A percentile compares a stretch with the other conserved stretches of the same genome.
These are phyloP conservation scores for Ehretia macrophylla DNA, from an alignment of 257 asterid species.

Conservation along the genomic window DNA sequence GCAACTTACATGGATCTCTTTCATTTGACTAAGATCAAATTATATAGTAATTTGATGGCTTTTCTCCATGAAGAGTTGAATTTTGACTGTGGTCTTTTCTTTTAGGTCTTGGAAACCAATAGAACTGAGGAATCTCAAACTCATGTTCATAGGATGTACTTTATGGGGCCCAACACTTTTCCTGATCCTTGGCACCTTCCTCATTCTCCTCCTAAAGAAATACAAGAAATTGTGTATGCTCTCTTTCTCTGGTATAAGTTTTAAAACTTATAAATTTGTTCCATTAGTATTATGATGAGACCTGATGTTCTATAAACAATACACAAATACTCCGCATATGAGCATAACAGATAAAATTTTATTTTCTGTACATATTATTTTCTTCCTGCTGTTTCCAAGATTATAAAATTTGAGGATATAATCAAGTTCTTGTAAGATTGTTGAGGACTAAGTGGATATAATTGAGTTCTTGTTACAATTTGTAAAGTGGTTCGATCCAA, in stretches of 20 bases:
- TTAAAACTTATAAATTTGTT: not conserved
- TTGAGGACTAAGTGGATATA: not conserved
- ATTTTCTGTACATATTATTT: not conserved
- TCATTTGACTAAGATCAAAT: not conserved
- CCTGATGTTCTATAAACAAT: not conserved
- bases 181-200: constrained; percentile 87
- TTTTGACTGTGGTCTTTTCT: constrained; percentile 8
- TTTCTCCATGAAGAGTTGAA: not conserved
- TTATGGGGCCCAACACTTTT: constrained; percentile 77
- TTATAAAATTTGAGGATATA: not conserved
- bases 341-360: not conserved
- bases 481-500: not conserved
- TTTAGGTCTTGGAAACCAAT: constrained; percentile 80
- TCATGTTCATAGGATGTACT: constrained; percentile 87
- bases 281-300: not conserved
- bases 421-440: not conserved
- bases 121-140: constrained; percentile 76
- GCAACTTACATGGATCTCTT: not conserved
- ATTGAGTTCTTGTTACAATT: not conserved
- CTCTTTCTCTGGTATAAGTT: constrained; percentile 8
- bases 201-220: constrained; percentile 88
- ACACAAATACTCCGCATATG: not conserved
- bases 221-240: constrained; percentile 77
- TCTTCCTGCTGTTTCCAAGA: not conserved
- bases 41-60: not conserved